Percentiles rank a stretch among this genome's conserved stretches.
phyloP scores from a whole-genome alignment of 2,329 filamentous ascomycete genomes.

The Gaeumannomyces tritici region DNA sequence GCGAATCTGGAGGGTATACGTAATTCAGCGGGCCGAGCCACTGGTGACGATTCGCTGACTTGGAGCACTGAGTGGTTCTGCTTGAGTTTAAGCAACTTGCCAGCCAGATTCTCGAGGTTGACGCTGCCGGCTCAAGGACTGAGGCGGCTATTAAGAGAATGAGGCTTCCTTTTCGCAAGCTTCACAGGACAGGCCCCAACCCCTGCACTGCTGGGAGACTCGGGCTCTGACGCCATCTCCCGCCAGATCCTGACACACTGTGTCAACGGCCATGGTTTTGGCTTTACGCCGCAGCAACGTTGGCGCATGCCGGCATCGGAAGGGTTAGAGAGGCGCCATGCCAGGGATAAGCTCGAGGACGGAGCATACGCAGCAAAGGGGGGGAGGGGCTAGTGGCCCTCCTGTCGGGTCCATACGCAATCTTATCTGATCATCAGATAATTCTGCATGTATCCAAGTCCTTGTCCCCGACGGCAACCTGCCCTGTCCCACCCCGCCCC shows the following conservation, averaged over 20 bases:
- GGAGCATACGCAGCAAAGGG: not conserved
- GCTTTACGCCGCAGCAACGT: not conserved
- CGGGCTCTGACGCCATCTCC: not conserved
- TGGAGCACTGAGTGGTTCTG: too few species aligned
- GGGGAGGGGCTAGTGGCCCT: not conserved
- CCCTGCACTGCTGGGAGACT: too few species aligned
- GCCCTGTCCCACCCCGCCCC: not conserved
- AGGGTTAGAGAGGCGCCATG: not conserved
- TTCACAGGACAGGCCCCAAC: too few species aligned
- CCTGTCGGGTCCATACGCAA: not conserved
- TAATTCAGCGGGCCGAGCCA: too few species aligned
- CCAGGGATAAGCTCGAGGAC: not conserved
- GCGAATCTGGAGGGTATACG: not conserved
- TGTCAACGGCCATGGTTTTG: not conserved
- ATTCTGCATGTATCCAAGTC: not conserved
- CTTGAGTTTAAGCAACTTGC: too few species aligned
- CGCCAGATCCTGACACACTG: not conserved
- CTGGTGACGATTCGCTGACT: too few species aligned
- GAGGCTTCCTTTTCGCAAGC: too few species aligned
- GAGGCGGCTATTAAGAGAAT: too few species aligned
- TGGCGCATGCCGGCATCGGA: not conserved
- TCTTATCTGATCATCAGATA: constrained; percentile 6
- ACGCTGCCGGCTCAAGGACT: too few species aligned
- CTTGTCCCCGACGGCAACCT: too few species aligned
- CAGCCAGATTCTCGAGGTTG: too few species aligned